Conservation (phyloP, 116 monocot genomes). For the Dioscorea cayenensis region DNA sequence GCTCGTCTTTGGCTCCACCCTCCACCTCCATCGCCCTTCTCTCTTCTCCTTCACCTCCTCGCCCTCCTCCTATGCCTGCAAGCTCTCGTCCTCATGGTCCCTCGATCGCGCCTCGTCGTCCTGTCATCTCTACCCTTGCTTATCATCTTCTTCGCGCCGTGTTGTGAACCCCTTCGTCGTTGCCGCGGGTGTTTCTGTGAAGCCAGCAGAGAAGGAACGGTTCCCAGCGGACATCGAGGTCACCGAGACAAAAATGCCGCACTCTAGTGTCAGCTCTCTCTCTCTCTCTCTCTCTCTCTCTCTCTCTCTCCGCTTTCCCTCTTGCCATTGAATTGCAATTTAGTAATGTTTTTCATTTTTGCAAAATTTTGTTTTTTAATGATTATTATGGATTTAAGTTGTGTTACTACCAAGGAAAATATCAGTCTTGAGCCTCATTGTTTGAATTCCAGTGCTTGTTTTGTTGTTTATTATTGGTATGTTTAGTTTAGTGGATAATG, state of each 20-base stretch:
- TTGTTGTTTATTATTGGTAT: background rate
- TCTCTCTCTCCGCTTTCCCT: background rate
- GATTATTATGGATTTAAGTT: background rate
- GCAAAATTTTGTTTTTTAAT: background rate
- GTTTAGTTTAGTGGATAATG: too few species aligned
- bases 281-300: background rate
- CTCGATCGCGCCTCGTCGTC: background rate
- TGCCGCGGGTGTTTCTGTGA: background rate
- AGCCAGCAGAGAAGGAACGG: background rate
- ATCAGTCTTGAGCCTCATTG: background rate
- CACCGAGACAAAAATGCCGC: background rate
- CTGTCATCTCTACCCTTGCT: background rate
- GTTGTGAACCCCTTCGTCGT: constrained; percentile 2
- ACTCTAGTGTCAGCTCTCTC: background rate
- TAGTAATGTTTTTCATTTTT: background rate
- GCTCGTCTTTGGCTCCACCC: background rate
- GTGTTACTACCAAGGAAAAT: background rate
- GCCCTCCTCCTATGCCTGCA: background rate
- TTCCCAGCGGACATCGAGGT: background rate
- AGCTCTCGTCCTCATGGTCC: background rate
- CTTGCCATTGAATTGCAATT: background rate
- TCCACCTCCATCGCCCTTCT: background rate
- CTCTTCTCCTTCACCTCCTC: background rate
- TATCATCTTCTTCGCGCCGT: background rate
- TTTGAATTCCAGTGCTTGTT: background rate